Conservation (phyloP, 176 grass and related monocot genomes). For the Triticum monococcum region DNA sequence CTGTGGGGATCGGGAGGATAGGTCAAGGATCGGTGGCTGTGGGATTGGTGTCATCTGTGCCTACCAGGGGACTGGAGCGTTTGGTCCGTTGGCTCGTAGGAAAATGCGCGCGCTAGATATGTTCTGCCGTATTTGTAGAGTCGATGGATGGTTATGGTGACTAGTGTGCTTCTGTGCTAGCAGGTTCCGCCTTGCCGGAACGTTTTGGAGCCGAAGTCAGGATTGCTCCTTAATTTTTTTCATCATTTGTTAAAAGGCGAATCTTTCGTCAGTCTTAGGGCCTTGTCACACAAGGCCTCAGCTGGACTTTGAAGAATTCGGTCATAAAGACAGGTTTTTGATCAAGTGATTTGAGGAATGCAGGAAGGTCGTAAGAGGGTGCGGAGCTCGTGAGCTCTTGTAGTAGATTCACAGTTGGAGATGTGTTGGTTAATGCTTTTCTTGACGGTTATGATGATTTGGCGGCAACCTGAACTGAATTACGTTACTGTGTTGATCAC, state of each 20-base stretch:
- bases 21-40: background rate
- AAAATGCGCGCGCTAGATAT: conserved; percentile 29
- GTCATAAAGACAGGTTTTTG: background rate
- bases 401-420: background rate
- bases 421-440: background rate
- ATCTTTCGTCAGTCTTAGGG: background rate
- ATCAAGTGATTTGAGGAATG: conserved; percentile 4
- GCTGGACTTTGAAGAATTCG: conserved; percentile 14
- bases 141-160: conserved; percentile 1
- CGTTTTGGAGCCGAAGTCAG: background rate
- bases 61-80: background rate
- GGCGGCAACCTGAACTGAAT: background rate
- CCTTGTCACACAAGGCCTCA: background rate
- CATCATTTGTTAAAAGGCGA: background rate
- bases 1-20: conserved; percentile 9
- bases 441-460: background rate
- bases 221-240: background rate
- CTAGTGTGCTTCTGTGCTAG: background rate
- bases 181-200: background rate
- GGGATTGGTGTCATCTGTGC: conserved; percentile 20
- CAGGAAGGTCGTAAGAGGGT: background rate
- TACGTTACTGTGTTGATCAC: background rate
- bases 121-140: background rate
- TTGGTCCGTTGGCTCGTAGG: conserved; percentile 13
- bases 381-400: background rate